Evolutionary conservation across 2,329 filamentous ascomycete genomes (phyloP).

Genomic region (Ophiognomonia clavigignenti-juglandacearum): DNA sequence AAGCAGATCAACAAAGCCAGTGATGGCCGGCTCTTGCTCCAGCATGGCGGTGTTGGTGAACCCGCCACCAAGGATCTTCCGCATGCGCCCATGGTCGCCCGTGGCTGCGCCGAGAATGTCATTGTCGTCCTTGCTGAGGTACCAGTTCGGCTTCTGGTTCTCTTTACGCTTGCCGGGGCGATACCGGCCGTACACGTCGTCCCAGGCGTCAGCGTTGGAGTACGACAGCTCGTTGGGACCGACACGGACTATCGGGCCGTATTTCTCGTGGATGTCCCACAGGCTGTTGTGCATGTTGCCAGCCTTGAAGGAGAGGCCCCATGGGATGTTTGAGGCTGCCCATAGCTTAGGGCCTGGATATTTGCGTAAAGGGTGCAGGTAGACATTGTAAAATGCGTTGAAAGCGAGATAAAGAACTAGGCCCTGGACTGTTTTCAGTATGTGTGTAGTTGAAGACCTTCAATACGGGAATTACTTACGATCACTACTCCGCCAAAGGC

Average conservation of each 20-base stretch:
- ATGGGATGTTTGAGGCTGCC: slow-evolving; percentile 1
- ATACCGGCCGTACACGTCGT: slow-evolving; percentile 3
- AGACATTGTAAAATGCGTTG: slow-evolving; percentile 6
- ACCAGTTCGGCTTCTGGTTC: slow-evolving; percentile 1
- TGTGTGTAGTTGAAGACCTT: too few species aligned
- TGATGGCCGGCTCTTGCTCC: slow-evolving; percentile 4
- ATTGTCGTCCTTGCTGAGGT: not conserved
- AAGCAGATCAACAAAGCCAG: slow-evolving; percentile 1
- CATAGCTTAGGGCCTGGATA: slow-evolving; percentile 7
- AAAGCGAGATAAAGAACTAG: too few species aligned
- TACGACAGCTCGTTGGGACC: slow-evolving; percentile 3
- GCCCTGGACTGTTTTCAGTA: too few species aligned
- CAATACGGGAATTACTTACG: too few species aligned
- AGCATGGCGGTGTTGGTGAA: slow-evolving; percentile 3
- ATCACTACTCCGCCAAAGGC: too few species aligned
- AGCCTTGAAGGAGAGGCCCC: not conserved
- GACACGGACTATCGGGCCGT: slow-evolving; percentile 1
- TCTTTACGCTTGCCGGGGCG: not conserved
- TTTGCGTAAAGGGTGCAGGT: slow-evolving; percentile 4
- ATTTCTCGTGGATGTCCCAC: not conserved
- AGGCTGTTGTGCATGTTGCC: not conserved
- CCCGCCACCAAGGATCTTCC: not conserved
- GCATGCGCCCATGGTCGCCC: slow-evolving; percentile 4
- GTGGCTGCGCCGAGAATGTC: slow-evolving; percentile 2
- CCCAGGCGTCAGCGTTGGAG: slow-evolving; percentile 3